Conservation (phyloP, 176 grass and related monocot genomes). For the Secale cereale region DNA sequence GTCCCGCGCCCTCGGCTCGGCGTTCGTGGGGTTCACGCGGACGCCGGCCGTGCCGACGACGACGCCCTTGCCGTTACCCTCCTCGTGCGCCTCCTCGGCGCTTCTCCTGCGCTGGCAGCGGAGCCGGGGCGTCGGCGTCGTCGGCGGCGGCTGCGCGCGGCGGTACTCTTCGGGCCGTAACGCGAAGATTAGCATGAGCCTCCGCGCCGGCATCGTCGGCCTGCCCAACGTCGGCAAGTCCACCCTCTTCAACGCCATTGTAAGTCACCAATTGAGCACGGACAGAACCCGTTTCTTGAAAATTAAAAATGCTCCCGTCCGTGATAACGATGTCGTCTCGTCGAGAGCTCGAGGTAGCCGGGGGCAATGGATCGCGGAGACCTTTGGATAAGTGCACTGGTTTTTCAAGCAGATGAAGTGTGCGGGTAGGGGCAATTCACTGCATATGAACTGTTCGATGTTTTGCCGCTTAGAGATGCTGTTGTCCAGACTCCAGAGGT, state of each 20-base stretch:
- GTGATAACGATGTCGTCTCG: neutral
- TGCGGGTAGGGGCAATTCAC: neutral
- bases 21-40: constrained; percentile 49
- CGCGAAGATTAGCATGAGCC: constrained; percentile 86
- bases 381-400: neutral
- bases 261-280: constrained; percentile 30
- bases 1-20: constrained; percentile 58
- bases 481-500: neutral
- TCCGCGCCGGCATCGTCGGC: constrained; percentile 88
- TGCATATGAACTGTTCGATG: constrained; percentile 38
- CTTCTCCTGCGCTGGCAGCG: constrained; percentile 58
- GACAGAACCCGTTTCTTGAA: neutral
- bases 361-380: neutral
- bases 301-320: neutral
- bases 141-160: neutral
- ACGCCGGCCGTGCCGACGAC: constrained; percentile 29
- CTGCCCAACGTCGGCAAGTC: constrained; percentile 99
- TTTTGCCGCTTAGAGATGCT: constrained; percentile 15
- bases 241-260: constrained; percentile 95
- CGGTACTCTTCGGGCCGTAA: constrained; percentile 57
- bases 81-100: constrained; percentile 44
- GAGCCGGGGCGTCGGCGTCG: constrained; percentile 28
- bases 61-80: constrained; percentile 23
- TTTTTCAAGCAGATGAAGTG: neutral
- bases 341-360: neutral